phyloP scores from a whole-genome alignment of 352 stramenopile species.

The Phytophthora crassamura region DNA sequence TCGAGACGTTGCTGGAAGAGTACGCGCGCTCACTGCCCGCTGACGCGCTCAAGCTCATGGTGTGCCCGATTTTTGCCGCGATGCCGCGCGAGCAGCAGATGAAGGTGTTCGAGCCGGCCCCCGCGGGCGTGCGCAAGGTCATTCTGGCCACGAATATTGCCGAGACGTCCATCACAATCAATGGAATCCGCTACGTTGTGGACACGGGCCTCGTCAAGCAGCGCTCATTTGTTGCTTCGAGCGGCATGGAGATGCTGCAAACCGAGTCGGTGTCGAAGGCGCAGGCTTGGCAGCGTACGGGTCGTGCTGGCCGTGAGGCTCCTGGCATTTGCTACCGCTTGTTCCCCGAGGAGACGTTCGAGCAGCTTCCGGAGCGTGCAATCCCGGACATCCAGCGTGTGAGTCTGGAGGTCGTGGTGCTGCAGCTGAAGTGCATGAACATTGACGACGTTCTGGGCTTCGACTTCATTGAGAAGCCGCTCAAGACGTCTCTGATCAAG shows the following conservation, averaged over 20 bases:
- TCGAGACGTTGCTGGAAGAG: conserved; percentile 86
- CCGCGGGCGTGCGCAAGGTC: conserved; percentile 89
- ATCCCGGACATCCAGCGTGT: conserved; percentile 89
- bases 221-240: conserved; percentile 87
- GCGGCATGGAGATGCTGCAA: conserved; percentile 89
- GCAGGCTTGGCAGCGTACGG: conserved; percentile 92
- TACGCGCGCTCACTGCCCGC: conserved; percentile 77
- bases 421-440: conserved; percentile 89
- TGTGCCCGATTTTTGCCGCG: conserved; percentile 96
- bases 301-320: conserved; percentile 87
- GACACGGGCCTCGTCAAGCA: conserved; percentile 91
- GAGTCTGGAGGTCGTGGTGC: conserved; percentile 82
- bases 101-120: conserved; percentile 91
- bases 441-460: conserved; percentile 89
- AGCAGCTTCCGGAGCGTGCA: conserved; percentile 76
- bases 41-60: conserved; percentile 76
- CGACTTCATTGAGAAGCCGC: conserved; percentile 90
- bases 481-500: conserved; percentile 76
- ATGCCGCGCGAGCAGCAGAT: conserved; percentile 96
- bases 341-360: conserved; percentile 87
- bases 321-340: conserved; percentile 84
- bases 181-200: conserved; percentile 92
- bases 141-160: conserved; percentile 97
- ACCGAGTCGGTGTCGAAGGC: conserved; percentile 90
- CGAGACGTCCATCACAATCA: conserved; percentile 99